Percentiles rank a stretch among this genome's conserved stretches.
phyloP scores from a whole-genome alignment of 108 stramenopile genomes.

The Fragilariopsis cylindrus region DNA sequence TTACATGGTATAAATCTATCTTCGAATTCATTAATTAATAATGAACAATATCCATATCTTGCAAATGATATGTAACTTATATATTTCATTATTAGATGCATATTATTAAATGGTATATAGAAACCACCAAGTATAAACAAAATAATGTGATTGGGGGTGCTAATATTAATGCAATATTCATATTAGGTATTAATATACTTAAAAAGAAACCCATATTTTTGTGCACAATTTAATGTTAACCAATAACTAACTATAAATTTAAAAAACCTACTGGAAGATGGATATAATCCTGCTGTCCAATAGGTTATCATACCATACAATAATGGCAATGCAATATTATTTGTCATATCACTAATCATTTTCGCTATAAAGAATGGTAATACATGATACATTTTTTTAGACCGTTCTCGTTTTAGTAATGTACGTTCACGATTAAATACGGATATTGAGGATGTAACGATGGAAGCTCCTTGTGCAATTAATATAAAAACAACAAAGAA shows the following conservation, averaged over 20 bases:
- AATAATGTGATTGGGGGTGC: constrained; percentile 72
- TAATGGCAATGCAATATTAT: constrained; percentile 59
- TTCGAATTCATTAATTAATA: constrained; percentile 70
- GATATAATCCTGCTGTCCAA: constrained; percentile 59
- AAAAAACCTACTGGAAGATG: constrained; percentile 44
- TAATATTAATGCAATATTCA: constrained; percentile 55
- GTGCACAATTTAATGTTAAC: constrained; percentile 65
- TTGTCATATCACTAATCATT: constrained; percentile 69
- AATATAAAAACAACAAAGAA: constrained; percentile 72
- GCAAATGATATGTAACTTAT: constrained; percentile 64
- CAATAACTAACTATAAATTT: constrained; percentile 63
- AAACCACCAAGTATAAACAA: constrained; percentile 72
- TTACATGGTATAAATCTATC: constrained; percentile 59
- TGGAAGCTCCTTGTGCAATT: constrained; percentile 61
- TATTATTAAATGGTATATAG: constrained; percentile 67
- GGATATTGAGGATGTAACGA: constrained; percentile 56
- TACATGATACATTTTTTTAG: constrained; percentile 85
- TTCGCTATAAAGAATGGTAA: constrained; percentile 78
- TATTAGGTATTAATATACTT: constrained; percentile 58
- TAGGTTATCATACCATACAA: constrained; percentile 62
- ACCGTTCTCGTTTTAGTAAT: constrained; percentile 65
- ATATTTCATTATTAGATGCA: constrained; percentile 60
- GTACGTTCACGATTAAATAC: constrained; percentile 68
- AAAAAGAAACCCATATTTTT: constrained; percentile 72
- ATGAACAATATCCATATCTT: constrained; percentile 73